These are phyloP conservation scores for Penicillium frequentans DNA, from an alignment of 2,329 filamentous ascomycete species.

Conservation along the genomic window DNA sequence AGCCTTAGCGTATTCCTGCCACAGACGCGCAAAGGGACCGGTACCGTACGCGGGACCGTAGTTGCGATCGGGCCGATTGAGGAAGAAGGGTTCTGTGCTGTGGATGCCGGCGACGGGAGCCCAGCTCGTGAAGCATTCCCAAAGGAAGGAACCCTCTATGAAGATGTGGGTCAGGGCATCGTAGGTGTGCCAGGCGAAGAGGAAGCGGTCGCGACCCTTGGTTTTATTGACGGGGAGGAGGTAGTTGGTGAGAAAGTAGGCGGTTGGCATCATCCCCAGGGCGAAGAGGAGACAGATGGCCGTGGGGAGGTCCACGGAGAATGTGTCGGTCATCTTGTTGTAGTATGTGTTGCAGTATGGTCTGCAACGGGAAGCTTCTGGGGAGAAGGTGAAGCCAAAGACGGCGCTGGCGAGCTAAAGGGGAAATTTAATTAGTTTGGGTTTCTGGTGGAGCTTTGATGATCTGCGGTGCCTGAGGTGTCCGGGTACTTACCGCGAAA, in stretches of 20 bases:
- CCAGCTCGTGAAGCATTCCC: conserved; percentile 84
- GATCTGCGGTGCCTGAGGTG: background rate
- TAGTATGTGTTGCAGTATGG: background rate
- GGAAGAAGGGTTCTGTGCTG: conserved; percentile 47
- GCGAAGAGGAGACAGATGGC: conserved; percentile 56
- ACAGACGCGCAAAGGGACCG: conserved; percentile 55
- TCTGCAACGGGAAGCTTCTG: background rate
- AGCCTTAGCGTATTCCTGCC: conserved; percentile 67
- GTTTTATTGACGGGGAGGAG: conserved; percentile 53
- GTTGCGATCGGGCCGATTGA: conserved; percentile 53
- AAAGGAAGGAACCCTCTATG: conserved; percentile 88
- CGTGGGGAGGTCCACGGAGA: conserved; percentile 47
- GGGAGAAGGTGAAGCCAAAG: background rate
- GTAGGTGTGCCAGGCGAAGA: conserved; percentile 95
- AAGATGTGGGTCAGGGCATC: conserved; percentile 88
- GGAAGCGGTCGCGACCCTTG: conserved; percentile 60
- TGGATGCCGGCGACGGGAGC: conserved; percentile 43
- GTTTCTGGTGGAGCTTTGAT: background rate
- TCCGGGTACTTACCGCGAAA: background rate
- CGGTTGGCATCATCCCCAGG: conserved; percentile 54
- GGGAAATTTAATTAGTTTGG: background rate
- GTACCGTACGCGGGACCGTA: conserved; percentile 62
- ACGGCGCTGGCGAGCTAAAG: background rate
- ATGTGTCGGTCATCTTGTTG: conserved; percentile 19
- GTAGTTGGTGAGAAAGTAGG: conserved; percentile 50